Base-by-base conservation (phyloP, 345 rosid genomes). In the Melaleuca quinquenervia region DNA sequence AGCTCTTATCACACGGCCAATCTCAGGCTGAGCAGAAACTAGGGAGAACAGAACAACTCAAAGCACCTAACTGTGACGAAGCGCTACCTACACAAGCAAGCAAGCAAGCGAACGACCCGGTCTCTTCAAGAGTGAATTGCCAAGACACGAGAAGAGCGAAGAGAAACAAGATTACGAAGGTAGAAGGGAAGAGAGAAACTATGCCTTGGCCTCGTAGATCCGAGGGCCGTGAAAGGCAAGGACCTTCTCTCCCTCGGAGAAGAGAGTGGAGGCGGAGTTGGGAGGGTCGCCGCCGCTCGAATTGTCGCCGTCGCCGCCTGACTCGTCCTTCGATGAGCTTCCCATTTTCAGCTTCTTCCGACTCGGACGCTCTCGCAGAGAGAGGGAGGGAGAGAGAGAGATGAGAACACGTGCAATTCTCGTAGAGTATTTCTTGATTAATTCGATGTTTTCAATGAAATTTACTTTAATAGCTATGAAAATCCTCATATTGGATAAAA, bases 221-320 rank as follows among this genome's bases (percentile, higher is more conserved):
- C 98, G 94, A 88, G 98, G 98, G 56, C 98, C 98, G 90, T 96
- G 98, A 90, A 92, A 97, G 62, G 98, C 98, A 82, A 97, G 96
- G 85, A 96, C 98, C 85, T 96, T 96, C 87, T 97, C 98, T 55
- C 99, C 98, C 55, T 96, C 98, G 49, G 95, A 76, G 92, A 96
- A 97, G 87, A 93, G 80, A 62, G 91, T 85, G 84, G 94, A 90
- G 49, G 95, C 84, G 80, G 91, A 87, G 84, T 93, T 91, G 26
- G 96, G 94, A 27, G 94, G 88, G 89, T 92, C 95, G 82, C 96
- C 95, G 74, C 97, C 96, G 88, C 96, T 93, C 13, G 97, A 89
- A 14, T 96, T 87, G 83, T 93, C 98, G 83, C 94, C 99, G 88
- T 91, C 97, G 89, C 74, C 82, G 45, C 86, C 94, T 53, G 95